Base-by-base conservation (phyloP, 768 basidiomycete genomes). In the Suillus subaureus region DNA sequence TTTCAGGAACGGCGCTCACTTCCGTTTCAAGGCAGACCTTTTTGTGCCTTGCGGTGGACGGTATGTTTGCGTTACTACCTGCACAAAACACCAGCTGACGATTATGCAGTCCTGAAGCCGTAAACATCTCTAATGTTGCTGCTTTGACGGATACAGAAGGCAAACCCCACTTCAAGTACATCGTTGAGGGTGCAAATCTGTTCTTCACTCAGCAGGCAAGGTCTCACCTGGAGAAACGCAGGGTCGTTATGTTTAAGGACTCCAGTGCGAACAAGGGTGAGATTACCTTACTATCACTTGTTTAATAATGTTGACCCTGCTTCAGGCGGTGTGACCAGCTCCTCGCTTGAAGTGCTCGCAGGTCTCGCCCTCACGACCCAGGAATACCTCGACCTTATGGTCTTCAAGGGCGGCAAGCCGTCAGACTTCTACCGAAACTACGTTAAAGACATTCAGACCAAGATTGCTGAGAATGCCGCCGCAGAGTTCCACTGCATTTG, bases 41-140 rank as follows among this genome's bases (percentile, higher is more conserved):
- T 94, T 99, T 70, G 97, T 99, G 1, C 97, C 97, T 62, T 99
- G 97, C 73, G 97, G 97, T 79, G 97, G 96, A 61, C 87, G 94
- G 83, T 88, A 67, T 70, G 85, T 79, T 3, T 8, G 4, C 15
- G 23, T 31, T 21, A 45, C 12, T 4, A 33, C 12, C 16, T 9
- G 55, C 16, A 18, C 18, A 3, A 61, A n/a, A 61, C 37, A 23
- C 2, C 12, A 40, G 12, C 18, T 63, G 2, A 63, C 60, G 18
- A 55, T 52, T 26, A 35, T 39, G 37, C 65, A 87, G 89, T 33
- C 96, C 96, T 6, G 96, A 97, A 75, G 94, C 97, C 5, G 90
- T 99, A 77, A 98, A 98, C 79, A 92, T 99, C 77, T 94, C 95
- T 37, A 99, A 99, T 72, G 93, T 99, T 68, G 86, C 91, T 54